Evolutionary conservation across 2,329 filamentous ascomycete genomes (phyloP), one percentile per base, ranked within the genome.

Genomic region (Septoria petroselini): DNA sequence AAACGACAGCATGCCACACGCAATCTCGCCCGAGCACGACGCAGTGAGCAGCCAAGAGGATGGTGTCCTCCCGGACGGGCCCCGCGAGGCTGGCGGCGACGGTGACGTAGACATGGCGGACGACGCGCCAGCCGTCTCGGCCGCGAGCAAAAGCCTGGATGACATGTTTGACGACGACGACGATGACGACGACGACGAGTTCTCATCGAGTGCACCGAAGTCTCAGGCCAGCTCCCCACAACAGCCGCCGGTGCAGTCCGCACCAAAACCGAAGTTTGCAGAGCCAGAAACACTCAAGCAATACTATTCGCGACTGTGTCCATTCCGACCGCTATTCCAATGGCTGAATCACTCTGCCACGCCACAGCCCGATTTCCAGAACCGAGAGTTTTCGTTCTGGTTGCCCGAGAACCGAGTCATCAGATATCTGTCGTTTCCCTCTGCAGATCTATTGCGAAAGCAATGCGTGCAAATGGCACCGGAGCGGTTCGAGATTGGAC

Each of bases 371-470:
- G 91, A 97, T 70, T 97, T 97, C 72, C 83, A 78, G 21, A 88
- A 97, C 68, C 86, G 93, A 65, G 93, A 98, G 70, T 97, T 98
- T 68, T 91, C 93, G 14, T 91, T 97, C 66, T 95, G 91, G 1
- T 78, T 97, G n/a, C 84, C 86, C 52, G 94, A 91, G 65, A 91
- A 95, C 60, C 87, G 86, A 33, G 95, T 96, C 69, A 78, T 95
- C 23, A 86, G 93, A 66, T 98, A 97, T 68, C 89, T 95, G 68
- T 90, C 84, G 21, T 88, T 86, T 60, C 73, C 79, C 9, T 83
- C 82, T 4, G 78, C 81, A 50, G 85, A 88, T 61, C 70, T 83
- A 68, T 81, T 98, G 34, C 88, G 91, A 29, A 96, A 95, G 70
- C 90, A 96, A 61, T 88, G 96, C 47, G 76, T 98, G 3, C 83